Base-by-base conservation (phyloP, 2,329 filamentous ascomycete species). In the Penicillium psychrosexuale region DNA sequence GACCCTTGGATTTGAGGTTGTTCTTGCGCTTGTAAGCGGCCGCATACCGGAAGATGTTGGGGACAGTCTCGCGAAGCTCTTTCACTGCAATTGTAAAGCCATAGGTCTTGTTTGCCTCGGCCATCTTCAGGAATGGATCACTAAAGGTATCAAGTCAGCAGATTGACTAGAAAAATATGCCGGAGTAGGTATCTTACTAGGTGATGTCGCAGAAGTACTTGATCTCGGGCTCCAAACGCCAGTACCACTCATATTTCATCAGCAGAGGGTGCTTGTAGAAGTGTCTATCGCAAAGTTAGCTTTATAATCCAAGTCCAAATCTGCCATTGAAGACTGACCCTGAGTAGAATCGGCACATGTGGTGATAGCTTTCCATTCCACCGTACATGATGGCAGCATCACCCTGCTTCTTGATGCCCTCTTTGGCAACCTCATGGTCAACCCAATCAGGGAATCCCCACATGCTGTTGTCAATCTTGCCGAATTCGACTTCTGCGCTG, bases 131-230 rank as follows among this genome's bases (percentile, higher is more conserved):
- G 79, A 99, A 99, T 1, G 94, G 94, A 73, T 99, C 94, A 70
- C 90, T 93, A 60, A 9, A 30, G 43, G 24, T 15, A 17, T 15
- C 4, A 37, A 15, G 54, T 58, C 8, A 64, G 48, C 27, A 42
- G n/a, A n/a, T n/a, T 33, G 30, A 1, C 34, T 40, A 7, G 30
- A 2, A 42, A 19, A 13, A 43, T 2, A 38, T 34, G 12, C 24
- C 33, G 30, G 12, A 24, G n/a, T 17, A 6, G 27, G 11, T 63
- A 28, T 28, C 85, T 59, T 85, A 93, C 90, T 99, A 99, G 62
- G 94, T 99, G 65, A 99, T 97, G 72, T 99, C 94, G 76, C 94
- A 99, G 79, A 99, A 99, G 79, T 97, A 99, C 78, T 93, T 97
- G 84, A 99, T 97, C 77, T 99, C 94, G 62, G 94, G 94, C 81